Base-by-base conservation (phyloP, 345 rosid species). In the Clausena lansium region DNA sequence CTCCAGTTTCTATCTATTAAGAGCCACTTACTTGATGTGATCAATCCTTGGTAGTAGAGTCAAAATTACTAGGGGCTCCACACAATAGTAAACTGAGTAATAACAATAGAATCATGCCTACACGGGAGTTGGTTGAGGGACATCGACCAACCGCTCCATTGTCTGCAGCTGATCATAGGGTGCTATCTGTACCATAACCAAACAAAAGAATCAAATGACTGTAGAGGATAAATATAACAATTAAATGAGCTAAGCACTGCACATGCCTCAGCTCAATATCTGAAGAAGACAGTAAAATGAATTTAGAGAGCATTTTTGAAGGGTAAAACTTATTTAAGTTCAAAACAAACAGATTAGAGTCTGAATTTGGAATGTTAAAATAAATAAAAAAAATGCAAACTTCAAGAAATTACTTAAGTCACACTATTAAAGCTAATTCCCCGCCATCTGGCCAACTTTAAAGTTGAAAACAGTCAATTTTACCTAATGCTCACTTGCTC, bases 151-250 rank as follows among this genome's bases (percentile, higher is more conserved):
- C 68, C 98, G 87, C 83, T 93, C 98, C 70, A 95, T 87, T 67
- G 84, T 80, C 81, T 93, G 91, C 77, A 95, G 81, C 86, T 95
- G 98, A 75, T 95, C 98, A 71, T 95, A 95, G n/a, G 98, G 98
- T 80, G 98, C 98, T 79, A 95, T 95, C 98, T 93, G 93, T 80
- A 79, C 7, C 55, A 64, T 14, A 11, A 9, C 22, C 6, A 77
- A 45, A 77, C 25, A 36, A 20, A 45, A 39, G 8, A 58, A 47
- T 30, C 24, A 68, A 25, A 57, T n/a, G 67, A 19, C 2, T 20
- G 24, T 7, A 55, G 60, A 55, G 3, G 9, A 55, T 55, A 55
- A n/a, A 55, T 55, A n/a, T 55, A 55, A 19, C 11, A n/a, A 9
- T 45, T 45, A 55, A 55, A 55, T n/a, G 24, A 55, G 60, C 25